Evolutionary conservation across 1,139 yeast species (phyloP), one percentile per base, ranked within the genome.

Genomic region (Blastobotrys malaysiensis): DNA sequence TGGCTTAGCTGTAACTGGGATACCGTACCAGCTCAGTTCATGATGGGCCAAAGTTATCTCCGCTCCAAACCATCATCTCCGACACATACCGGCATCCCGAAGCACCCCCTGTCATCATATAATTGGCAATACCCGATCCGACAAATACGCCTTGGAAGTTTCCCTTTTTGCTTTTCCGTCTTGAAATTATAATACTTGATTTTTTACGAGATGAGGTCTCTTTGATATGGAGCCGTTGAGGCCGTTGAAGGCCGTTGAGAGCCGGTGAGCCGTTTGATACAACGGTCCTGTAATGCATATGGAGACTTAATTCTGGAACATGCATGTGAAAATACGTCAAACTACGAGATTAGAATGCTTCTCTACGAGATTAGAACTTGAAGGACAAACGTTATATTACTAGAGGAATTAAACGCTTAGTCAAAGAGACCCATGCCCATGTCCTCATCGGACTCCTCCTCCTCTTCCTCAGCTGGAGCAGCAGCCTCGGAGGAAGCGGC

Each of bases 381-480:
- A n/a, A n/a, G 39, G n/a, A 31, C 13, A 26, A 31, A 31, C 39
- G 39, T 31, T 31, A 31, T 31, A 31, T 31, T 31, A 22, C 26
- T 5, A 31, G 16, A 31, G 13, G 36, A 26, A 11, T 26, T 31
- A 31, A 19, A 20, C 27, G 61, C 52, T 83, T 93, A 93, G 83
- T 91, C 98, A 83, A 91, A 91, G 77, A 93, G 84, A 82, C 97
- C 98, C 90, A 91, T 86, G 66, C 97, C 98, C 97, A 90, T 89
- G 82, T 86, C 96, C 63, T 74, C 84, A 68, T 86, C 91, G 71
- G 83, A 83, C 62, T 80, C 88, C 67, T 80, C 95, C 65, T 81
- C 95, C 69, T 79, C 96, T 61, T 77, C 91, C 61, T 81, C 88
- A 60, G 83, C 88, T 61, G 80, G 91, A 61, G 78, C 91, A 59